These are phyloP conservation scores for Fusarium sambucinum DNA, from an alignment of 2,329 filamentous ascomycete genomes.

Conservation along the genomic window DNA sequence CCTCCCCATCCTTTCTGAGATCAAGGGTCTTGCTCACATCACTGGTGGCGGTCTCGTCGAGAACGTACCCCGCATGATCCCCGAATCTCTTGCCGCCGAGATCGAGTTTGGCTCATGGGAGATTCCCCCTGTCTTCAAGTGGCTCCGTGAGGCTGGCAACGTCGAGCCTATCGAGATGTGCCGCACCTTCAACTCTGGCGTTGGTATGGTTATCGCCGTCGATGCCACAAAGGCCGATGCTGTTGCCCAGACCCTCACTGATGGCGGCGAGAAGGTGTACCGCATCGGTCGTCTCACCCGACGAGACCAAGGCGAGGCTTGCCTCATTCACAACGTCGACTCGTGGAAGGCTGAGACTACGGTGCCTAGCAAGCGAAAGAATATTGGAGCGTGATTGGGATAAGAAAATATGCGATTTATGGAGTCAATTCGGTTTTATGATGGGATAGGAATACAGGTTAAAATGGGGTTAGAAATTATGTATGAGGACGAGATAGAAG, in stretches of 20 bases:
- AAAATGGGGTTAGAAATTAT: conserved; percentile 26
- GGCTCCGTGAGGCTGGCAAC: conserved; percentile 81
- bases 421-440: conserved; percentile 36
- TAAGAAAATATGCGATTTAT: conserved; percentile 30
- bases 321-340: conserved; percentile 53
- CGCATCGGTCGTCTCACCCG: conserved; percentile 78
- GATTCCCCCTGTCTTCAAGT: conserved; percentile 83
- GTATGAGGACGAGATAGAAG: conserved; percentile 29
- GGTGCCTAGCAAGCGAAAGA: conserved; percentile 46
- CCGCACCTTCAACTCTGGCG: conserved; percentile 91
- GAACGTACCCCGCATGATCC: conserved; percentile 95
- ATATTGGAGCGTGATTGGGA: conserved; percentile 37
- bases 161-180: conserved; percentile 85
- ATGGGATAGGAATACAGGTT: conserved; percentile 28
- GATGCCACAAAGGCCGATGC: conserved; percentile 71
- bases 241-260: conserved; percentile 70
- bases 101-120: conserved; percentile 83
- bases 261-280: conserved; percentile 77
- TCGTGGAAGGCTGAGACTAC: conserved; percentile 49
- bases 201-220: conserved; percentile 94
- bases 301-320: conserved; percentile 59
- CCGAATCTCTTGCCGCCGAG: conserved; percentile 79
- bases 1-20: conserved; percentile 73
- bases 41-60: conserved; percentile 93
- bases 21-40: conserved; percentile 97